Evolutionary conservation across 805 yeast genomes (phyloP).

Genomic region (Hemisphaericaspora nanyangensis): DNA sequence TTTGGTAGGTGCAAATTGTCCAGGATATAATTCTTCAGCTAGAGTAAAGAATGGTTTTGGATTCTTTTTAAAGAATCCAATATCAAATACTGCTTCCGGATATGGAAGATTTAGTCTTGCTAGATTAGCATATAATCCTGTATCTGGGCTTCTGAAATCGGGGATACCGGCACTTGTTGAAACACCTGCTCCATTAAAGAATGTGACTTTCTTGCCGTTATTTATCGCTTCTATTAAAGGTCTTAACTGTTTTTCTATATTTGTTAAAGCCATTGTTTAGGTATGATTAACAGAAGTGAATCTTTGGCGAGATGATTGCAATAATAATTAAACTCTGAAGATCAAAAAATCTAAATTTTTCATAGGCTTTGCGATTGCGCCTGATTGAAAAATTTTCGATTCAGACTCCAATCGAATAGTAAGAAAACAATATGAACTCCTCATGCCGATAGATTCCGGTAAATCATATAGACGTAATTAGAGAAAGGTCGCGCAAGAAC

Average conservation of each 20-base stretch:
- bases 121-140: constrained; percentile 83
- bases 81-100: constrained; percentile 95
- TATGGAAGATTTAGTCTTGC: constrained; percentile 73
- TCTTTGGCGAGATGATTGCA: no score
- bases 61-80: constrained; percentile 67
- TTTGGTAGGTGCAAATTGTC: constrained; percentile 76
- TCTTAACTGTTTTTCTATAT: constrained; percentile 1
- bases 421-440: no score
- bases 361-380: no score
- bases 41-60: constrained; percentile 85
- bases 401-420: no score
- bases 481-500: no score
- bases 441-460: no score
- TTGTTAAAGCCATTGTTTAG: not conserved
- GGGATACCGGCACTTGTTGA: constrained; percentile 95
- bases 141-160: constrained; percentile 87
- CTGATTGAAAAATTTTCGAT: no score
- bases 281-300: no score
- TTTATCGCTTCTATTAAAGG: constrained; percentile 31
- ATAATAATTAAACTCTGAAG: no score
- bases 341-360: no score
- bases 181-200: constrained; percentile 90
- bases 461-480: no score
- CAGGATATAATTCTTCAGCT: constrained; percentile 85
- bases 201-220: constrained; percentile 46